Base-by-base conservation (phyloP, 495 filamentous ascomycete species). In the Ramalina intermedia region DNA sequence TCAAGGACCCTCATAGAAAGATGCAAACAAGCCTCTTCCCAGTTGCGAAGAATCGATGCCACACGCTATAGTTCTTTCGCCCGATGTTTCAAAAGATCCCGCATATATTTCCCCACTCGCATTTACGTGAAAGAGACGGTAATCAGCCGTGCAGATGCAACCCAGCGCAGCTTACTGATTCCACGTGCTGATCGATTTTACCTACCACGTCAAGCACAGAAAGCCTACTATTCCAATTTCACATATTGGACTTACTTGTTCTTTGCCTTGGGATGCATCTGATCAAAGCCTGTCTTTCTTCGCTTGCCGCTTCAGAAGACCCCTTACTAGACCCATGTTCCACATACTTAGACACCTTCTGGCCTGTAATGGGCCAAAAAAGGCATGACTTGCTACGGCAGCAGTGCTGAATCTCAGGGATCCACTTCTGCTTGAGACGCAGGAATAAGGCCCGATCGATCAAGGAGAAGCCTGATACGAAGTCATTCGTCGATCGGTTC, bases 381-480 rank as follows among this genome's bases (percentile, higher is more conserved):
- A 14, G 18, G 24, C 24, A 14, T 17, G 41, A 5, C 14, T 5
- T 27, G 42, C 29, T 11, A 13, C 29, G 12, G 29, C 29, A 11
- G 29, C 96, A 91, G 58, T 98, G 91, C 56, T 88, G 84, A 58
- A 98, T 96, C 60, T 96, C 93, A 37, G 91, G 91, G 61, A 79
- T 86, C 91, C 91, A 98, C 85, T 94, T 59, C 45, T 88, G 87
- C 66, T 85, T 84, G 62, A 98, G 89, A 77, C 96, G 96, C 62
- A 96, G 90, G 60, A 94, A 96, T 24, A 89, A 96, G 20, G 91
- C 84, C 38, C 88, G 90, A 78, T 86, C 94, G 66, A 94, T 88
- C 61, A 96, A 90, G 29, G 89, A 96, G 71, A 98, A 98, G 69
- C 91, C 96, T 60, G 96, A 94, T 41, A 98, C 73, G 68, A 96